phyloP scores from a whole-genome alignment of 2,329 filamentous ascomycete genomes.

The Clarireedia monteithiana region DNA sequence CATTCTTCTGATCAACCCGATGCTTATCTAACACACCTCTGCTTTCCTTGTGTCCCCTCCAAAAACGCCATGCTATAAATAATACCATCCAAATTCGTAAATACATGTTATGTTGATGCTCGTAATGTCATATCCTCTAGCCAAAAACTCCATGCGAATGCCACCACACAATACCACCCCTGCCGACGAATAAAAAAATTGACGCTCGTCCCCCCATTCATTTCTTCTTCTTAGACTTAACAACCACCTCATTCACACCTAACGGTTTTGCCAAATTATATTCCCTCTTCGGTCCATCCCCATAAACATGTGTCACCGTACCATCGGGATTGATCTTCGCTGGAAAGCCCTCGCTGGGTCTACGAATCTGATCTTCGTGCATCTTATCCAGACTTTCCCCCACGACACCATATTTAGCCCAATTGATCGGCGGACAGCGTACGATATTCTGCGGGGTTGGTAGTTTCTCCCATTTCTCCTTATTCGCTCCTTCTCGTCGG shows the following conservation, averaged over 20 bases:
- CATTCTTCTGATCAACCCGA: background rate
- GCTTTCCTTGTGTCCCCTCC: background rate
- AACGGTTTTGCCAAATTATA: conserved; percentile 1
- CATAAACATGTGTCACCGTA: conserved; percentile 38
- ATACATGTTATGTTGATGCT: conserved; percentile 1
- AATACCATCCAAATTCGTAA: conserved; percentile 1
- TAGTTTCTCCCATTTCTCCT: conserved; percentile 50
- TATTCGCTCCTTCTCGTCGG: background rate
- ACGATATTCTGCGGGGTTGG: conserved; percentile 76
- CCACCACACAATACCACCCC: background rate
- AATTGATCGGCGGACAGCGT: conserved; percentile 84
- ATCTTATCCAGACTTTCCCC: conserved; percentile 77
- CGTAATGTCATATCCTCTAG: background rate
- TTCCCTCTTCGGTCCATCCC: conserved; percentile 23
- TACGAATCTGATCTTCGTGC: conserved; percentile 68
- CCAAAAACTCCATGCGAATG: background rate
- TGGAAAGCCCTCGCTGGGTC: conserved; percentile 51
- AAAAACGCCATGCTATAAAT: conserved; percentile 4
- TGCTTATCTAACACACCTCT: background rate
- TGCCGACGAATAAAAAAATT: background rate
- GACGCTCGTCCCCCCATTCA: background rate
- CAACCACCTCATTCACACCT: background rate
- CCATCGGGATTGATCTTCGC: conserved; percentile 36
- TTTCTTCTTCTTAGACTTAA: conserved; percentile 34
- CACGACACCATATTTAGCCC: conserved; percentile 88